Evolutionary conservation across 2,329 filamentous ascomycete genomes (phyloP), one percentile per base, ranked within the genome.

Genomic region (Hortaea sp.): DNA sequence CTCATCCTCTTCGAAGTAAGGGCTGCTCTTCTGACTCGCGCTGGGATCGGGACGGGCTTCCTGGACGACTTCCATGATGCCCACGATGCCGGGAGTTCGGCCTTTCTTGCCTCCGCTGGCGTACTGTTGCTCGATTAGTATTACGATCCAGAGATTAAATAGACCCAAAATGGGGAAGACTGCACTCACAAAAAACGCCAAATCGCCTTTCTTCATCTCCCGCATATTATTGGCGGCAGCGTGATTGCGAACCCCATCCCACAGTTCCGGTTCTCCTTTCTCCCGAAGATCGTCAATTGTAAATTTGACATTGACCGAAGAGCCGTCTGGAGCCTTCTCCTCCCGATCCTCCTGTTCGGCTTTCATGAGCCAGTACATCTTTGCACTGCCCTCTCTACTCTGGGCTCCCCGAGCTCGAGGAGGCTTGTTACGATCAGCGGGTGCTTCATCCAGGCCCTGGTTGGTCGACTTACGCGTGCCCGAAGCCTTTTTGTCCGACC

Each of bases 201-300:
- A 74, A 61, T 98, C 92, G 43, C 89, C 89, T 46, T 82, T 81
- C 57, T 86, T 88, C 92, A 98, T 98, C 6, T 81, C 78, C 29
- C 86, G 79, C 69, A 98, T 82, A 63, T 95, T 88, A 60, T 95
- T 97, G 28, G 87, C 80, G 5, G 90, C 90, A 67, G 64, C 63
- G 12, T 60, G 59, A 43, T 73, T 74, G 41, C 69, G 56, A 20
- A 76, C 71, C 42, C 87, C 92, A 67, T 94, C 85, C 92, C 92
- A 98, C 1, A 86, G 82, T 61, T 97, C 90, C 1, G 90, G 88
- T 7, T 9, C 76, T 0, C 72, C 80, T 58, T 79, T 84, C 0
- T 78, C 76, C 10, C 77, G 76, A 32, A 98, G 69, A 63, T 97
- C 89, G 58, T 97, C 88, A 58, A 98, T 95, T 1, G 88, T 94